Percentiles rank a stretch among this genome's conserved stretches.
These are phyloP conservation scores for Geotrichum armillariae DNA, from an alignment of 1,139 yeast species.

Conservation along the genomic window DNA sequence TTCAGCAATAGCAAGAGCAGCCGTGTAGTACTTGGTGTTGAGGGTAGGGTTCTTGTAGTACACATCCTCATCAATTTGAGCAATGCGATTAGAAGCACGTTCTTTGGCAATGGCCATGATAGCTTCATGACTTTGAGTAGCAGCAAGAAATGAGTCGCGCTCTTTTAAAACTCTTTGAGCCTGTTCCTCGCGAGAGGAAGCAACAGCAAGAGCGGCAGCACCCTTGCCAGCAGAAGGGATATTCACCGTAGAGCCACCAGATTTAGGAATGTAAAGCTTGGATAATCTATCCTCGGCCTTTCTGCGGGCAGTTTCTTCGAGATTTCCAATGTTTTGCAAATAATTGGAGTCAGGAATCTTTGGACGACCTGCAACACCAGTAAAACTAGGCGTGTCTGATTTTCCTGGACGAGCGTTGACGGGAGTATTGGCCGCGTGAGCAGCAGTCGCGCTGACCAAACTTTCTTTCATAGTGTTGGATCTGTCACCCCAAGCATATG, in stretches of 20 bases:
- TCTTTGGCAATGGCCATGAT: slow-evolving; percentile 40
- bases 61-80: slow-evolving; percentile 43
- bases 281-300: slow-evolving; percentile 38
- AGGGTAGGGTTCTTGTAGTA: slow-evolving; percentile 39
- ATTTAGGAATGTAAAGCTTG: slow-evolving; percentile 31
- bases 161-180: slow-evolving; percentile 25
- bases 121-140: slow-evolving; percentile 30
- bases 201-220: slow-evolving; percentile 21
- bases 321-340: slow-evolving; percentile 26
- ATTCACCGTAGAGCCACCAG: slow-evolving; percentile 26
- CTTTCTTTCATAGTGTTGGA: slow-evolving; percentile 6
- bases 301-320: slow-evolving; percentile 38
- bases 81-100: slow-evolving; percentile 37
- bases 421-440: slow-evolving; percentile 19
- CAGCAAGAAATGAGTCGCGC: slow-evolving; percentile 43
- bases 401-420: slow-evolving; percentile 24
- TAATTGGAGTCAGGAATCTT: slow-evolving; percentile 16
- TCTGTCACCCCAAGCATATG: slow-evolving; percentile 38
- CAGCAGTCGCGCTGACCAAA: slow-evolving; percentile 23
- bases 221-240: slow-evolving; percentile 22
- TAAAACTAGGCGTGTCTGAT: slow-evolving; percentile 18
- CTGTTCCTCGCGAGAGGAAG: slow-evolving; percentile 23
- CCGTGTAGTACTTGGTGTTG: slow-evolving; percentile 36
- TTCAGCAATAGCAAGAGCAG: slow-evolving; percentile 60
- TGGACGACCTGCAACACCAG: slow-evolving; percentile 14